Base-by-base conservation (phyloP, 2,329 filamentous ascomycete species). In the Macrophomina pseudophaseolina region DNA sequence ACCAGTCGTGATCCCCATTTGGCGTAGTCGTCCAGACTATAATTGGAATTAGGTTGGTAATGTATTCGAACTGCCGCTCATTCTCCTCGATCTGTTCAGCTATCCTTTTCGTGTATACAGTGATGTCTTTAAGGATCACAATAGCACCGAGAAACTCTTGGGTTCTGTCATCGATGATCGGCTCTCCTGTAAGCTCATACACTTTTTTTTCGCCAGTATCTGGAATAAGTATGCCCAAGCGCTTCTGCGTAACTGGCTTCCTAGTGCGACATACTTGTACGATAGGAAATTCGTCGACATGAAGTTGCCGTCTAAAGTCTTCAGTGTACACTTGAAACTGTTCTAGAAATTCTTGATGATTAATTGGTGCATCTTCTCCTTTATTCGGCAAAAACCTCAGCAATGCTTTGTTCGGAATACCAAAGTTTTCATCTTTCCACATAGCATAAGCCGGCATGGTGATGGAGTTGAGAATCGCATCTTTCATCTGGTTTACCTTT, bases 381-480 rank as follows among this genome's bases (percentile, higher is more conserved):
- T 79, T 76, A 51, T 80, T 77, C 0, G 77, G 75, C 38, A 80
- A 70, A 2, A 83, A 71, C 58, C 77, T 75, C 18, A 84, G 73
- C 53, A 82, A 86, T 4, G 90, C 90, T 70, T 85, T 86, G 72
- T 94, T 94, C 4, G 91, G 89, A 51, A 93, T 88, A 0, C 87
- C 88, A 54, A 93, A 88, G 54, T 87, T 90, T 64, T 90, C 87
- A 70, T 94, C 91, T 73, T 89, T 90, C 91, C 91, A 94, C 88
- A 93, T 91, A 30, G 90, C 89, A 52, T 93, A 81, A 28, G 92
- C 89, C 0, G 91, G 91, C 74, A 92, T 88, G 68, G 88, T 86
- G 32, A 91, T 91, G 46, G 88, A 91, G 73, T 93, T 90, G 6
- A 94, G 80, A 23, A 94, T 83, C 0, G 91, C 90, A 74, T 94